Base-by-base conservation (phyloP, 2,329 filamentous ascomycete genomes). In the Diplodia sapinea region DNA sequence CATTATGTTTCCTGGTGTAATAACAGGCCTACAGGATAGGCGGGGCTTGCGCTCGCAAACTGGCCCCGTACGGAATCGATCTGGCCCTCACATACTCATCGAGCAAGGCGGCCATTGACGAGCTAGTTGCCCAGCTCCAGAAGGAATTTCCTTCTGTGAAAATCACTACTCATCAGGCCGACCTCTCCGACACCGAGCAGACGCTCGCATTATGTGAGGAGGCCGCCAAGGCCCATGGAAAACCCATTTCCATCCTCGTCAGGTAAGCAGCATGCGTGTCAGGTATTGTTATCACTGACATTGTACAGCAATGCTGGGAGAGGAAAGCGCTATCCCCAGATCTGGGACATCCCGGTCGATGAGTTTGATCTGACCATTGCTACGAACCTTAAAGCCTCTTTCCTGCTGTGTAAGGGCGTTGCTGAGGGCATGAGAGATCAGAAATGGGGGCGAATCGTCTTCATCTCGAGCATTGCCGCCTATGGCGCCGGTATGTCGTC, bases 321-420 rank as follows among this genome's bases (percentile, higher is more conserved):
- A 70, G 88, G 88, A 50, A 88, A 87, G 73, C 82, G 87, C n/a
- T 85, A 88, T 57, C 71, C 70, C n/a, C 75, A 79, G 66, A 78
- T 80, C 29, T 74, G 78, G 73, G 87, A 89, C 68, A 89, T 90
- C 69, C 81, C 83, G 7, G 75, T 89, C 29, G 86, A 87, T 64
- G 87, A 90, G 74, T 90, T 88, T 73, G 88, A 90, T 73, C 80
- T 86, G 72, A 89, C 86, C 4, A 78, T 89, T 56, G 84, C 82
- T 68, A 82, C 90, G 68, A 91, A 90, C 73, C 79, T 89, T 51
- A 82, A 86, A 43, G 86, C 88, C 6, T 84, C 86, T 0, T 90
- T 90, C 72, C 79, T 90, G 47, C 81, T 90, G 0, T 82, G 83
- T 8, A 88, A 89, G 75, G 82, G 86, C 6, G 82, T 84, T 40